These are phyloP conservation scores for Leishmania arabica DNA, from an alignment of 208 protist species.

Conservation along the genomic window DNA sequence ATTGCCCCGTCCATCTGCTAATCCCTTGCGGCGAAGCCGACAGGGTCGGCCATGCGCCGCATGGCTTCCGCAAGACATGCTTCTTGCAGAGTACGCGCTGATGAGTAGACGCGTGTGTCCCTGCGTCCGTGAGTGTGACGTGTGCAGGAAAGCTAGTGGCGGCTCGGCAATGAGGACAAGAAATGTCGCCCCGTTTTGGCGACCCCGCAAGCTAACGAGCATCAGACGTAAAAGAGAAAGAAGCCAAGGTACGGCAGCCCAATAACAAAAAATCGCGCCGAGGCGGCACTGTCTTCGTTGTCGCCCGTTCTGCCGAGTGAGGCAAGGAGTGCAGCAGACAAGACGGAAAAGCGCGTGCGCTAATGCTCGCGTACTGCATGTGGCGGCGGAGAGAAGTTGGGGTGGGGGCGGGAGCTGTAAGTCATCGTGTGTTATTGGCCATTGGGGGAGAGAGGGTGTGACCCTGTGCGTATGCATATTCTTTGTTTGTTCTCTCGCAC, in stretches of 20 bases:
- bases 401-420: too few species aligned
- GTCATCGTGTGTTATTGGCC: too few species aligned
- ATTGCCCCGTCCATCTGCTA: conserved; percentile 28
- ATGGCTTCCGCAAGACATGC: background rate
- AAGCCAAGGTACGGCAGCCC: background rate
- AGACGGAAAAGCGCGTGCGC: too few species aligned
- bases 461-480: too few species aligned
- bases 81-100: background rate
- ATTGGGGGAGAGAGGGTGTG: too few species aligned
- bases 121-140: background rate
- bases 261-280: background rate
- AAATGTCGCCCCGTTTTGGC: too few species aligned
- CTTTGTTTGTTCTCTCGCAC: too few species aligned
- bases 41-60: conserved; percentile 19
- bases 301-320: too few species aligned
- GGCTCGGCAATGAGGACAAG: background rate
- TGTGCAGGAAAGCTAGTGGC: background rate
- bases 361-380: too few species aligned
- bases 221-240: background rate
- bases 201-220: background rate
- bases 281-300: background rate
- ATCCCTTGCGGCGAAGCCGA: conserved; percentile 32
- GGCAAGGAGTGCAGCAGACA: too few species aligned
- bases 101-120: background rate
- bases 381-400: too few species aligned